These are phyloP conservation scores for Pseudohalonectria lignicola DNA, from an alignment of 2,329 filamentous ascomycete genomes.

Conservation along the genomic window DNA sequence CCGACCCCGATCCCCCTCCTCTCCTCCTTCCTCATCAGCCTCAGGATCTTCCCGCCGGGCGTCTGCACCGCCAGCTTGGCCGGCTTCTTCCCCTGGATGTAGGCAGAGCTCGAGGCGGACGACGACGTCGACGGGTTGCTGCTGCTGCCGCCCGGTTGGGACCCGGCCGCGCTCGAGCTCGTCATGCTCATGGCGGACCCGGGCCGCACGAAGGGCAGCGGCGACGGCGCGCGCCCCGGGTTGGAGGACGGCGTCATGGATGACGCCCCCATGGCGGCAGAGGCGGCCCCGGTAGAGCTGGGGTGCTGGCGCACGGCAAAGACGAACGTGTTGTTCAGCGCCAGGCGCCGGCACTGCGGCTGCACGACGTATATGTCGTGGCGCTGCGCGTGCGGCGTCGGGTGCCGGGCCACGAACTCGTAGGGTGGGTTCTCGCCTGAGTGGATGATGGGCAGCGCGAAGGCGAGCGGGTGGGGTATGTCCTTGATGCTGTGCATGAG, in stretches of 20 bases:
- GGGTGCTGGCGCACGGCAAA: slow-evolving; percentile 93
- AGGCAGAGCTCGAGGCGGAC: slow-evolving; percentile 11
- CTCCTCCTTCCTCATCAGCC: slow-evolving; percentile 69
- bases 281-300: slow-evolving; percentile 32
- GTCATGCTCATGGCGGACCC: slow-evolving; percentile 55
- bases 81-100: slow-evolving; percentile 51
- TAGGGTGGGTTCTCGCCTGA: slow-evolving; percentile 88
- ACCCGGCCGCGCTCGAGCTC: slow-evolving; percentile 40
- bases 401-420: slow-evolving; percentile 85
- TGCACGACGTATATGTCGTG: slow-evolving; percentile 96
- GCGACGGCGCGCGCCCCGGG: slow-evolving; percentile 37
- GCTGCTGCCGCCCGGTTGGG: not conserved
- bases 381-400: slow-evolving; percentile 92
- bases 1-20: slow-evolving; percentile 38
- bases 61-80: slow-evolving; percentile 94
- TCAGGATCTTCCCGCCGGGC: slow-evolving; percentile 85
- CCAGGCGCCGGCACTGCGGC: slow-evolving; percentile 80
- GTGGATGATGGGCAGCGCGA: slow-evolving; percentile 83
- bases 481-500: slow-evolving; percentile 97
- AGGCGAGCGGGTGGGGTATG: slow-evolving; percentile 83
- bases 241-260: slow-evolving; percentile 34
- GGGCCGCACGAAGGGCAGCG: slow-evolving; percentile 51
- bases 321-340: slow-evolving; percentile 94
- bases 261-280: slow-evolving; percentile 17
- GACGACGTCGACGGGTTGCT: slow-evolving; percentile 40